A percentile compares a stretch with the other conserved stretches of the same genome.
Conservation (phyloP, 306 rosid genomes). For the Dalbergia oliveri region DNA sequence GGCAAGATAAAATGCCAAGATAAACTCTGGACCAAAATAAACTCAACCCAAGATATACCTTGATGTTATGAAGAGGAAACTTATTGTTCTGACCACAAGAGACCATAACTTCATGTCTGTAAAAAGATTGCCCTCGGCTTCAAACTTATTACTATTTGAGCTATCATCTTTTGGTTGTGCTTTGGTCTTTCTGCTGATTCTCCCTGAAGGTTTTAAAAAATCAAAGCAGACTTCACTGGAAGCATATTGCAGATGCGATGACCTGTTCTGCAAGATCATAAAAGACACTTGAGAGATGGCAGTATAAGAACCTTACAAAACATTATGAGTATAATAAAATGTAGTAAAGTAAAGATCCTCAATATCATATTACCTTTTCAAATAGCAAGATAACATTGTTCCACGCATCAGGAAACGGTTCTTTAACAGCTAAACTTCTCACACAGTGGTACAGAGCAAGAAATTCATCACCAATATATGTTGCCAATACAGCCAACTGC, state of each 20-base stretch:
- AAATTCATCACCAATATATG: conserved; percentile 86
- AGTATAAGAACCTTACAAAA: conserved; percentile 37
- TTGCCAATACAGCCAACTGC: conserved; percentile 97
- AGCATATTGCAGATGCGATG: conserved; percentile 59
- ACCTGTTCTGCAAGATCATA: conserved; percentile 79
- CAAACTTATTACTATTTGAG: conserved; percentile 44
- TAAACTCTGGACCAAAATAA: conserved; percentile 10
- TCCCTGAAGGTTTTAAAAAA: conserved; percentile 59
- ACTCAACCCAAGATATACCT: conserved; percentile 63
- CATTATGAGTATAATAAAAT: background rate
- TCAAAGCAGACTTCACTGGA: conserved; percentile 54
- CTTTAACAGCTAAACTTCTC: conserved; percentile 88
- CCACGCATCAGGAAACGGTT: conserved; percentile 96
- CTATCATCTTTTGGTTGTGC: conserved; percentile 44
- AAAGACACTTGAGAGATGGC: conserved; percentile 49
- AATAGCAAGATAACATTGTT: conserved; percentile 80
- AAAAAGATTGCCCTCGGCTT: conserved; percentile 44
- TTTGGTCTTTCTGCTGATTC: conserved; percentile 42
- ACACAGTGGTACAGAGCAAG: conserved; percentile 96
- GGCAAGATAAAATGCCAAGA: conserved; percentile 3
- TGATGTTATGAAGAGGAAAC: conserved; percentile 80
- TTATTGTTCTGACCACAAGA: conserved; percentile 69
- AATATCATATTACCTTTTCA: conserved; percentile 72
- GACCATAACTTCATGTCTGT: conserved; percentile 66
- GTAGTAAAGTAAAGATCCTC: conserved; percentile 18